A percentile compares a stretch with the other conserved stretches of the same genome.
These are phyloP conservation scores for Cyanodermella asteris DNA, from an alignment of 2,329 filamentous ascomycete species.

Conservation along the genomic window DNA sequence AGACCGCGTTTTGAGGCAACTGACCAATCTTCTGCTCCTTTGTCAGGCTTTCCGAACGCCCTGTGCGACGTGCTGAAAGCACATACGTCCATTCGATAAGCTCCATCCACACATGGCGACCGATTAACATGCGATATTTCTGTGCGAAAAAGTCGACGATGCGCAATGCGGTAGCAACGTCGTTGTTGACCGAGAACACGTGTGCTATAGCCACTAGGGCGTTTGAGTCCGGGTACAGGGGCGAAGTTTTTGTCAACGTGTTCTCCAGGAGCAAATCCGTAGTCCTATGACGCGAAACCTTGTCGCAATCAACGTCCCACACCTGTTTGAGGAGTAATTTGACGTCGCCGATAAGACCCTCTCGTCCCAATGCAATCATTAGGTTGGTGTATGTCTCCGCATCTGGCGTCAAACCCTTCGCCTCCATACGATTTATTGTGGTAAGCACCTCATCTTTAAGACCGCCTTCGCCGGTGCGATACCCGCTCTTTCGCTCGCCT, in stretches of 20 bases:
- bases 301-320: slow-evolving; percentile 31
- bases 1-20: slow-evolving; percentile 23
- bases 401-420: slow-evolving; percentile 21
- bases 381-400: slow-evolving; percentile 31
- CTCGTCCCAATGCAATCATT: slow-evolving; percentile 29
- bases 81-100: slow-evolving; percentile 47
- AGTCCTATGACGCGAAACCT: slow-evolving; percentile 16
- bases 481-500: too few relatives aligned
- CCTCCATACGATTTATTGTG: slow-evolving; percentile 27
- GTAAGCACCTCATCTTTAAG: slow-evolving; percentile 15
- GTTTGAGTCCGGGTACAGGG: slow-evolving; percentile 33
- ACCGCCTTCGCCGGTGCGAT: slow-evolving; percentile 9
- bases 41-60: slow-evolving; percentile 11
- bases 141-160: slow-evolving; percentile 41
- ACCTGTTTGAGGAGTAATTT: slow-evolving; percentile 26
- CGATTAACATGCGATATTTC: slow-evolving; percentile 35
- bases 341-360: slow-evolving; percentile 27
- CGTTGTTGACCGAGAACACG: slow-evolving; percentile 42
- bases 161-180: slow-evolving; percentile 35
- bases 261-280: neutral
- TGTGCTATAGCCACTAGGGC: slow-evolving; percentile 48
- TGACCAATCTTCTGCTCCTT: slow-evolving; percentile 14
- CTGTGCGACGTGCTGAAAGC: slow-evolving; percentile 22
- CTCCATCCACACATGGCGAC: slow-evolving; percentile 38
- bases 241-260: slow-evolving; percentile 17